phyloP scores from a whole-genome alignment of 1,139 yeast genomes.

The Geotrichum aggregatum region DNA sequence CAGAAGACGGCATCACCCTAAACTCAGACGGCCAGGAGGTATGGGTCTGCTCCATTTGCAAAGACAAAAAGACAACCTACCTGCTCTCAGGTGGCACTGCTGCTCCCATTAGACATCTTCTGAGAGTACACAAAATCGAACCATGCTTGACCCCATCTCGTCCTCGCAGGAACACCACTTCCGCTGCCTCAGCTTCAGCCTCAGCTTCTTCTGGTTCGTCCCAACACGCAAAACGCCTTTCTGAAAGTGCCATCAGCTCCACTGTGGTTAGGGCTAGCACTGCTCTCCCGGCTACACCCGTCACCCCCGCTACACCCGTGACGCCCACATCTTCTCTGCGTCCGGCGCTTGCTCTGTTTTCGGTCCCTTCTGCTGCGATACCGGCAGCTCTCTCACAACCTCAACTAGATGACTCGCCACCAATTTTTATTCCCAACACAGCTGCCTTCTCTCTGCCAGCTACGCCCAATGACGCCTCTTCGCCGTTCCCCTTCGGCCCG shows the following conservation, averaged over 20 bases:
- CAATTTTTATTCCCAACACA: background rate
- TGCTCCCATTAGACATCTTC: slow-evolving; percentile 22
- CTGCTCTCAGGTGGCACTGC: slow-evolving; percentile 22
- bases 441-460: slow-evolving; percentile 6
- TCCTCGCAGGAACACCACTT: slow-evolving; percentile 3
- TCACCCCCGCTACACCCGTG: background rate
- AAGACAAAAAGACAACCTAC: slow-evolving; percentile 19
- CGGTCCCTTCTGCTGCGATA: no score
- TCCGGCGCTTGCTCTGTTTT: no score
- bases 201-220: no score
- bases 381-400: no score
- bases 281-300: background rate
- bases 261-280: background rate
- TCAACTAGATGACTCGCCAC: no score
- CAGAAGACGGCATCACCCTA: slow-evolving; percentile 19
- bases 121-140: slow-evolving; percentile 20
- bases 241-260: background rate
- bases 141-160: slow-evolving; percentile 3
- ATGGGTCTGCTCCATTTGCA: slow-evolving; percentile 22
- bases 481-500: slow-evolving; percentile 1
- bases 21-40: slow-evolving; percentile 22
- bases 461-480: slow-evolving; percentile 4
- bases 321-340: no score
- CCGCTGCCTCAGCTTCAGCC: slow-evolving; percentile 12
- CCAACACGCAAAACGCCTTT: background rate